Evolutionary conservation across 116 monocot genomes (phyloP), one percentile per base, ranked within the genome.

Genomic region (Dioscorea cayenensis): DNA sequence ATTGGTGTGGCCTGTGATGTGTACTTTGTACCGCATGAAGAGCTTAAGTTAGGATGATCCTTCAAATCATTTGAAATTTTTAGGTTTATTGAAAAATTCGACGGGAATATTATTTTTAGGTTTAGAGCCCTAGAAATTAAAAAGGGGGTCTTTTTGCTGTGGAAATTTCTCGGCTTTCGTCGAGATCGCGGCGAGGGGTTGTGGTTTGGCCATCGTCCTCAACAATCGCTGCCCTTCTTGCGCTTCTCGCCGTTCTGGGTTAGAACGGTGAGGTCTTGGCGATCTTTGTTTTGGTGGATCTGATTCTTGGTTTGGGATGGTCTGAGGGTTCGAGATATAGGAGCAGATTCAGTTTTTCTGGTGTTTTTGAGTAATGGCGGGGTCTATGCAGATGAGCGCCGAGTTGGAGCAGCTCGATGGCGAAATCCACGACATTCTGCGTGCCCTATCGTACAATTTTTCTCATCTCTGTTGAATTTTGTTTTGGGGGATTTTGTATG

Each of bases 381-480:
- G 66, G 48, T 77, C 80, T 73, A 37, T 81, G 36, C 73, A 69
- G 22, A 82, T 92, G 85, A 88, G 77, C 65, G 77, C 92, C 14
- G 84, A 87, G 74, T 75, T 91, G 68, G 90, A 87, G 73, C 82
- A 82, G 77, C 68, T 87, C 25, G 84, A 91, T 59, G 88, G 88
- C 63, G 80, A 88, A 66, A 88, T 92, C 72, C 79, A 79, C 25
- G 92, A 92, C 70, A 81, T 81, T 66, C 80, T 92, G 66, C 92
- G 92, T 3, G 85, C 84, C 6, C 79, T 92, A 28, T 70, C 83
- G 92, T 92, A 74, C 75, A 85, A 27, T 70, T 62, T 10, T 35
- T 67, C 48, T 72, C 63, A 36, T 36, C 14, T 35, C 17, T 60
- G 7, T 60, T 37, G n/a, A 7, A 2, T 66, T n/a, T 50, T 32